Evolutionary conservation across 2,329 filamentous ascomycete genomes (phyloP).

Genomic region (Xylaria sp.): DNA sequence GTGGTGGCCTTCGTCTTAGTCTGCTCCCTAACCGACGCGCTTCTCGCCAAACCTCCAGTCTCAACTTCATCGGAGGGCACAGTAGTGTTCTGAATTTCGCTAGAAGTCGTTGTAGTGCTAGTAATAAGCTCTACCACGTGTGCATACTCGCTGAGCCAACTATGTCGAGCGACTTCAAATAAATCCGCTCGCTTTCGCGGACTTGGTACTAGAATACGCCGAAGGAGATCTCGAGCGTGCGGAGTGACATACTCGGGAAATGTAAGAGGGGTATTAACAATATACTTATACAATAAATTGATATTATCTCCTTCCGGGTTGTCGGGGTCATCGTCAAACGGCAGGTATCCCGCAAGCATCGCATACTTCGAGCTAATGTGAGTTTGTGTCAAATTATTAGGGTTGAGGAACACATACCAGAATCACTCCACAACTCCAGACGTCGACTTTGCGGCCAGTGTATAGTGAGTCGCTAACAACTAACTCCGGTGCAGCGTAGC

Average conservation of each 20-base stretch:
- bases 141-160: slow-evolving; percentile 97
- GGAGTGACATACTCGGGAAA: slow-evolving; percentile 99
- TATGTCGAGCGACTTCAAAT: slow-evolving; percentile 97
- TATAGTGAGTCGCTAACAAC: slow-evolving; percentile 98
- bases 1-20: slow-evolving; percentile 72
- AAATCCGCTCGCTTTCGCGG: slow-evolving; percentile 93
- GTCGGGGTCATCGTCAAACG: slow-evolving; percentile 97
- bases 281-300: slow-evolving; percentile 99
- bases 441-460: slow-evolving; percentile 96
- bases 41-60: slow-evolving; percentile 76
- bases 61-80: slow-evolving; percentile 70
- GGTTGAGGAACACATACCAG: slow-evolving; percentile 70
- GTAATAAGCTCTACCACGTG: slow-evolving; percentile 97
- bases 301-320: slow-evolving; percentile 99
- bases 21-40: slow-evolving; percentile 90
- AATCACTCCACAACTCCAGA: slow-evolving; percentile 99
- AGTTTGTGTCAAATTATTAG: slow-evolving; percentile 39
- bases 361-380: slow-evolving; percentile 76
- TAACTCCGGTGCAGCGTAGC: slow-evolving; percentile 95
- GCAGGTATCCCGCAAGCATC: slow-evolving; percentile 97
- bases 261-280: slow-evolving; percentile 94
- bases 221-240: slow-evolving; percentile 90
- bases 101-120: slow-evolving; percentile 88
- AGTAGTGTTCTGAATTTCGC: slow-evolving; percentile 85
- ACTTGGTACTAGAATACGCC: slow-evolving; percentile 94